These are phyloP conservation scores for Lithohypha guttulata DNA, from an alignment of 2,329 filamentous ascomycete species.

Conservation along the genomic window DNA sequence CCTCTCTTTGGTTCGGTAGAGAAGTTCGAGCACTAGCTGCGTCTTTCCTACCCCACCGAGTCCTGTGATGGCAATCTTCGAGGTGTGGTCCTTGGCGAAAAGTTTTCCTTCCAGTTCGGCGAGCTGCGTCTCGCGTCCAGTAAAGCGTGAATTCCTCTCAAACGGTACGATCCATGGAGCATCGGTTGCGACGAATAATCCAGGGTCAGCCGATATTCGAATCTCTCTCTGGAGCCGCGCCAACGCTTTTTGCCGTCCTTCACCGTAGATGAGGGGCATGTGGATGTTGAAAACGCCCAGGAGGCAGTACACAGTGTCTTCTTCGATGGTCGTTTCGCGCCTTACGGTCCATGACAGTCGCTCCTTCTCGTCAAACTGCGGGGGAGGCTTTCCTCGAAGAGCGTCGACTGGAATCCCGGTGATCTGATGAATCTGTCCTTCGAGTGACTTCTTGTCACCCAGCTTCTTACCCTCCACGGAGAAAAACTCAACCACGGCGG, in stretches of 20 bases:
- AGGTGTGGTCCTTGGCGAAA: conserved; percentile 5
- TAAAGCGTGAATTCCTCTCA: conserved; percentile 6
- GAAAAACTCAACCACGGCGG: conserved; percentile 14
- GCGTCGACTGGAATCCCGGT: conserved; percentile 11
- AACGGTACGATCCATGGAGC: conserved; percentile 18
- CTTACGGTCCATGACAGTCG: conserved; percentile 17
- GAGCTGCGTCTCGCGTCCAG: conserved; percentile 9
- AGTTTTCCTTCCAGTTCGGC: conserved; percentile 10
- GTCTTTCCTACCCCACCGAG: conserved; percentile 12
- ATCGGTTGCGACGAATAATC: conserved; percentile 7
- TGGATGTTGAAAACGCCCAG: conserved; percentile 23
- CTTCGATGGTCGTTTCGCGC: conserved; percentile 18
- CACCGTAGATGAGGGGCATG: conserved; percentile 26
- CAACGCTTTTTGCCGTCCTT: conserved; percentile 21
- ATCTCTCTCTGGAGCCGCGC: conserved; percentile 19
- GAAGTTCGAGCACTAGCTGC: conserved; percentile 10
- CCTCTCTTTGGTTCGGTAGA: conserved; percentile 5
- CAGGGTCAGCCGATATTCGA: background rate
- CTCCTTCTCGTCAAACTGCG: conserved; percentile 6
- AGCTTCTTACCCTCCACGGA: conserved; percentile 9
- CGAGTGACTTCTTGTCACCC: conserved; percentile 12
- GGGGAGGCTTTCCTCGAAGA: conserved; percentile 8
- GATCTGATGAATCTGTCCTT: conserved; percentile 10
- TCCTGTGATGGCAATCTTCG: conserved; percentile 10
- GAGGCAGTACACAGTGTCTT: conserved; percentile 24